A percentile compares a stretch with the other conserved stretches of the same genome.
Evolutionary conservation across 2,329 filamentous ascomycete species (phyloP).

Genomic region (Hymenoscyphus scutula): DNA sequence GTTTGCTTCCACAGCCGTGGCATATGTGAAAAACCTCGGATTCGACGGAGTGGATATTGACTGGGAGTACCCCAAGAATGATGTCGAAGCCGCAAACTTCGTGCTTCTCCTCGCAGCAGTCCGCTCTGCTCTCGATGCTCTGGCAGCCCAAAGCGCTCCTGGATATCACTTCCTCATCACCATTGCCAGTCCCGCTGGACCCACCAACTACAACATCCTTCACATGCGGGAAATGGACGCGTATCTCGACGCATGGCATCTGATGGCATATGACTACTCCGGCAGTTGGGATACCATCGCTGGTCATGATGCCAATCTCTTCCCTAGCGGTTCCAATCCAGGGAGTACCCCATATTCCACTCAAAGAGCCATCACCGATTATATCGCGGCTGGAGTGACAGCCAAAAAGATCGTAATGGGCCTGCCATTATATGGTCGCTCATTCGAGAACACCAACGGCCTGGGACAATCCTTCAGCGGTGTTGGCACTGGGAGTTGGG

Average conservation of each 20-base stretch:
- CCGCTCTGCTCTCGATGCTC: conserved; percentile 46
- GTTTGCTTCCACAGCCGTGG: conserved; percentile 69
- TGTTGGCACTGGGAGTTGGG: conserved; percentile 67
- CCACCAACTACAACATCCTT: conserved; percentile 47
- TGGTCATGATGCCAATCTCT: conserved; percentile 73
- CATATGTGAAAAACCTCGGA: conserved; percentile 71
- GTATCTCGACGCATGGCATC: conserved; percentile 54
- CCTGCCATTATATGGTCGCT: conserved; percentile 77
- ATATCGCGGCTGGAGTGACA: conserved; percentile 61
- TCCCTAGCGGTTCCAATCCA: conserved; percentile 51
- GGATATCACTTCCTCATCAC: conserved; percentile 54
- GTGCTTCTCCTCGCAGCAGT: conserved; percentile 35
- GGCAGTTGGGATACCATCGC: conserved; percentile 62
- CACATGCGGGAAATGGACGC: conserved; percentile 46
- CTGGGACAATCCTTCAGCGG: conserved; percentile 63
- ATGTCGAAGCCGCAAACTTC: conserved; percentile 32
- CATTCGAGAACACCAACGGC: conserved; percentile 65
- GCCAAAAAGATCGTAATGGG: conserved; percentile 69
- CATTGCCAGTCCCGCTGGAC: conserved; percentile 51
- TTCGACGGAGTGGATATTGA: conserved; percentile 49
- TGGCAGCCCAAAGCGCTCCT: conserved; percentile 44
- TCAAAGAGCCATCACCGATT: conserved; percentile 61
- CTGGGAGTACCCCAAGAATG: conserved; percentile 30
- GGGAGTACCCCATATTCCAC: conserved; percentile 67
- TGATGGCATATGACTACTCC: conserved; percentile 74